Percentiles rank a stretch among this genome's conserved stretches.
These are phyloP conservation scores for Saprolegnia diclina DNA, from an alignment of 352 stramenopile species.

Conservation along the genomic window DNA sequence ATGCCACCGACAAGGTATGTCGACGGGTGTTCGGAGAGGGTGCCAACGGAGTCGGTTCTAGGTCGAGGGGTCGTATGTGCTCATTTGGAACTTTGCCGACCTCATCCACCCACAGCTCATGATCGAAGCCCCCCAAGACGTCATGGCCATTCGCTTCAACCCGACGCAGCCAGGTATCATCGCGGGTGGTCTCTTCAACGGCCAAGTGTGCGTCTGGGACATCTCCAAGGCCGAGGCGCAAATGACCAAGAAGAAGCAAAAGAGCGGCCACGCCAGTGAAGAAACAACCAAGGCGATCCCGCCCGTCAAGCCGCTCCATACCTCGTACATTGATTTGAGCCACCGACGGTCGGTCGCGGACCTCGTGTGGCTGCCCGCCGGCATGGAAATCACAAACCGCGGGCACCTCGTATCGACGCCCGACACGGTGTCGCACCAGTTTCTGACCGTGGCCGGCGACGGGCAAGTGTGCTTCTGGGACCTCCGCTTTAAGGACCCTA, in stretches of 20 bases:
- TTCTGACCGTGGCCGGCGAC: slow-evolving; percentile 88
- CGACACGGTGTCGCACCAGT: slow-evolving; percentile 72
- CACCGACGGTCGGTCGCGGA: slow-evolving; percentile 84
- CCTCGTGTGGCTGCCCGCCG: slow-evolving; percentile 79
- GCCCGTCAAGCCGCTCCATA: slow-evolving; percentile 60
- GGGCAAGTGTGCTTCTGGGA: slow-evolving; percentile 92
- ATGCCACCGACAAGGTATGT: slow-evolving; percentile 42
- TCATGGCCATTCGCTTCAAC: slow-evolving; percentile 87
- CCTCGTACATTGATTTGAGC: slow-evolving; percentile 84
- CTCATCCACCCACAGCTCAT: slow-evolving; percentile 92
- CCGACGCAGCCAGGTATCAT: slow-evolving; percentile 78
- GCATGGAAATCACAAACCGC: slow-evolving; percentile 84
- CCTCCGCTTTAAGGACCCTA: slow-evolving; percentile 83
- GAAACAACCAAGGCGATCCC: slow-evolving; percentile 54
- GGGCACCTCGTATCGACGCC: slow-evolving; percentile 66
- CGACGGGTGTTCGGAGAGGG: too few relatives aligned
- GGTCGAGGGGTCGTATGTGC: slow-evolving; percentile 82
- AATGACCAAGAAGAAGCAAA: slow-evolving; percentile 53
- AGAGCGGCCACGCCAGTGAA: slow-evolving; percentile 33
- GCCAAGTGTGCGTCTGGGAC: slow-evolving; percentile 91
- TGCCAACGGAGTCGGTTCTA: slow-evolving; percentile 40
- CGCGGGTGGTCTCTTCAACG: slow-evolving; percentile 74
- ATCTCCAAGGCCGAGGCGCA: slow-evolving; percentile 69
- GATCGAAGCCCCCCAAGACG: slow-evolving; percentile 88
- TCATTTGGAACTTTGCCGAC: slow-evolving; percentile 93